Evolutionary conservation across 495 filamentous ascomycete species (phyloP), one percentile per base, ranked within the genome.

Genomic region (Pyrenopolyporus hunteri): DNA sequence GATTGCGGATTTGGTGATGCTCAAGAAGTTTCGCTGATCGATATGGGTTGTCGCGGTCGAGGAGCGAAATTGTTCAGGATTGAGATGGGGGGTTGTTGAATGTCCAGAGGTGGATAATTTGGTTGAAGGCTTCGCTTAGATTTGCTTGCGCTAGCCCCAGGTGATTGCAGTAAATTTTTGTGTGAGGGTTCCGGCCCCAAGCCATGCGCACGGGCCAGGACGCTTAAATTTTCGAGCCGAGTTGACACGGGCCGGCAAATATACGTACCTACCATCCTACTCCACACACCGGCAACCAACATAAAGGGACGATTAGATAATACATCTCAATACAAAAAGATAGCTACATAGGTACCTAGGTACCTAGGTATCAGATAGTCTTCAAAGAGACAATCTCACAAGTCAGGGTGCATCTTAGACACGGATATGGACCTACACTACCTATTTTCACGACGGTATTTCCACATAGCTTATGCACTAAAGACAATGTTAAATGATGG

Each of bases 1-100:
- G 83, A 81, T 93, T 85, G 81, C 83, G 83, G 79, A n/a, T 49
- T 62, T 25, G 20, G 16, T 58, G 57, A 67, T 62, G 40, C 43
- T 58, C 52, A 54, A 59, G 52, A 54, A 44, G 23, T 47, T 39
- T 54, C 53, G 57, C 58, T 50, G 43, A 31, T 58, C 53, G 63
- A 37, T 49, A 14, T 44, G 49, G 25, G 63, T 58, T 67, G 63
- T 57, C 63, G 52, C 42, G 45, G 47, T 63, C 63, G 63, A 66
- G 25, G 33, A 23, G 52, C 63, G 63, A 56, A 56, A 52, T 26
- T 66, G 56, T 56, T 65, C 49, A 51, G 33, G 51, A 60, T 65
- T 56, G 51, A 66, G 56, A 60, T 66, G 57, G 56, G 47, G 51
- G 55, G 44, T 64, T 58, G 49, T 42, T 50, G 50, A 31, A 33